A percentile compares a stretch with the other conserved stretches of the same genome.
Conservation (phyloP, 2,329 filamentous ascomycete genomes). For the Aureobasidium pullulans region DNA sequence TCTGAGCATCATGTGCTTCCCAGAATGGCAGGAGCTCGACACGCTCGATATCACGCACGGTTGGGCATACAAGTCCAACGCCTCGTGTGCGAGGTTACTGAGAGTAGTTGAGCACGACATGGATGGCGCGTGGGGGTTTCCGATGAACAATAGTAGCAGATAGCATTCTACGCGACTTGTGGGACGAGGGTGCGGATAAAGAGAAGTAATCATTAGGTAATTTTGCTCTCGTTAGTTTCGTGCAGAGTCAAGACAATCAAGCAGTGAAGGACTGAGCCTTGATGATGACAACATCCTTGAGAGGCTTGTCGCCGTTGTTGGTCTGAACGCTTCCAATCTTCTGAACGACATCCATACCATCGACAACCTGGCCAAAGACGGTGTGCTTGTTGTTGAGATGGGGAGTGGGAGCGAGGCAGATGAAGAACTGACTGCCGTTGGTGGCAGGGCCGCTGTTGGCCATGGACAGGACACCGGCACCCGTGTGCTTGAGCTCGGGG, state of each 20-base stretch:
- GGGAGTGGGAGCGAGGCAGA: constrained; percentile 79
- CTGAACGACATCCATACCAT: constrained; percentile 80
- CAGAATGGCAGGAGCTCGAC: background rate
- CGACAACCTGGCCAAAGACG: constrained; percentile 84
- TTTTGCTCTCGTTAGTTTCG: background rate
- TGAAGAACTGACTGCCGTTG: constrained; percentile 96
- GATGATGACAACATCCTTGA: constrained; percentile 70
- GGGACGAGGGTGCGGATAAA: background rate
- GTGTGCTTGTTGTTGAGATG: constrained; percentile 92
- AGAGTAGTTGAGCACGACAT: background rate
- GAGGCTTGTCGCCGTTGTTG: constrained; percentile 67
- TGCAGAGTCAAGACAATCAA: background rate
- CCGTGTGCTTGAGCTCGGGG: constrained; percentile 73
- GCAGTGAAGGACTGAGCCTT: constrained; percentile 13
- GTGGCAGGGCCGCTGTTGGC: constrained; percentile 91
- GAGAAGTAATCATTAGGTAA: constrained; percentile 2
- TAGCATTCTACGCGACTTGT: no score
- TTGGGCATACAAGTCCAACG: background rate
- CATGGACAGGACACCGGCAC: constrained; percentile 81
- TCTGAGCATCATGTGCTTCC: background rate
- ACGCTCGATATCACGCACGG: background rate
- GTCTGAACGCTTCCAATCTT: constrained; percentile 92
- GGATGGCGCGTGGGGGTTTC: background rate
- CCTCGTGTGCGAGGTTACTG: background rate
- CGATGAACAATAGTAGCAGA: no score